Evolutionary conservation across 2,329 filamentous ascomycete species (phyloP).

Genomic region (Aspergillus neotritici): DNA sequence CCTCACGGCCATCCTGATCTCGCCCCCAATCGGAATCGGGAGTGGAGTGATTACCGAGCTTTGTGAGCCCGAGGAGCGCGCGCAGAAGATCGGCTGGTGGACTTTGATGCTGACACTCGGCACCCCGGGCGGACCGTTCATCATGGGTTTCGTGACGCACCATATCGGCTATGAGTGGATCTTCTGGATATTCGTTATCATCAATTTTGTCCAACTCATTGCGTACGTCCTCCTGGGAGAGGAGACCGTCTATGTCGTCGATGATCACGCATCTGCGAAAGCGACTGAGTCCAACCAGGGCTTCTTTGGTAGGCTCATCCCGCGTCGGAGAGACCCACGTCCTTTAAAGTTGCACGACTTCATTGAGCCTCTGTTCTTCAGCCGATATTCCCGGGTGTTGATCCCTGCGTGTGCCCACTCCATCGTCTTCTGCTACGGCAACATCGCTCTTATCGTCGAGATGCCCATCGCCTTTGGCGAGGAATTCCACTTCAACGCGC

Average conservation of each 20-base stretch:
- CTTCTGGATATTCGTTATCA: conserved; percentile 54
- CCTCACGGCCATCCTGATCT: conserved; percentile 49
- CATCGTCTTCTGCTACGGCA: conserved; percentile 52
- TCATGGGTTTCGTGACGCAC: conserved; percentile 41
- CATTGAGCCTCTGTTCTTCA: conserved; percentile 44
- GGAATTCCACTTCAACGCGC: conserved; percentile 51
- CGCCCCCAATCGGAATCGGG: conserved; percentile 47
- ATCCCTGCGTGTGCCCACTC: conserved; percentile 50
- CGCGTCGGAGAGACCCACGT: conserved; percentile 44
- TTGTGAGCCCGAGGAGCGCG: conserved; percentile 49
- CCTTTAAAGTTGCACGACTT: conserved; percentile 46
- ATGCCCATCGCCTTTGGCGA: conserved; percentile 53
- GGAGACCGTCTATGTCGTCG: conserved; percentile 49
- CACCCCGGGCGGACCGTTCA: conserved; percentile 34
- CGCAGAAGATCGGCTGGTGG: conserved; percentile 50
- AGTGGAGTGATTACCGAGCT: conserved; percentile 51
- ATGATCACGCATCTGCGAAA: conserved; percentile 31
- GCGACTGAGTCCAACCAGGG: conserved; percentile 20
- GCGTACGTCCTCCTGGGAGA: conserved; percentile 49
- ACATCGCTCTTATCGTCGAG: conserved; percentile 52
- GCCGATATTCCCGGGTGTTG: conserved; percentile 40
- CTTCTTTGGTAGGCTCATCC: conserved; percentile 34
- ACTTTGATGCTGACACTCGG: conserved; percentile 46
- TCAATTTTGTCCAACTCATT: conserved; percentile 50
- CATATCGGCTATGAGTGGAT: conserved; percentile 53